Evolutionary conservation across 2,329 filamentous ascomycete genomes (phyloP), one percentile per base, ranked within the genome.

Genomic region (Aurifilum marmelostoma): DNA sequence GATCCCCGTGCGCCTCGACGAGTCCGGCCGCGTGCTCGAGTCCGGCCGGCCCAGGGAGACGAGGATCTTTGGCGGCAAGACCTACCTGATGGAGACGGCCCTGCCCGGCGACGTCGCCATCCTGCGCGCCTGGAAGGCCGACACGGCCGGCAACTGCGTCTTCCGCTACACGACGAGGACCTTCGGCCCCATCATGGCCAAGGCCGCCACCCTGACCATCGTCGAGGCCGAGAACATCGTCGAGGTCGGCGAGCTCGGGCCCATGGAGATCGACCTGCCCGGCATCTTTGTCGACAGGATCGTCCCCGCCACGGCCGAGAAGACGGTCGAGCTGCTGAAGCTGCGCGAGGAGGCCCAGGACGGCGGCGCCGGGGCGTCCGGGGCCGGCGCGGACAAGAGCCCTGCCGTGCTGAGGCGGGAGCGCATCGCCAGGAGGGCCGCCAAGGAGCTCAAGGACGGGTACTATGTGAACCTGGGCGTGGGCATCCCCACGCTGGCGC

Each of bases 211-310:
- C 62, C 76, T 92, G 52, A 91, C 92, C 34, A 94, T 97, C 54
- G 92, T 96, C 50, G 93, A 97, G 77, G 93, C 93, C 1, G 93
- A 97, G 75, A 86, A 95, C 72, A 93, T 97, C 69, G 93, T 97
- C 65, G 88, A 91, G 2, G 79, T 89, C 1, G 93, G 93, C 32
- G 87, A 88, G 2, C 90, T 97, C 52, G 85, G 90, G 66, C 89
- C 93, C 2, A 89, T 92, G 70, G 87, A 89, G 58, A 89, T 97
- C 6, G 89, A 96, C 75, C 83, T 97, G 3, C 92, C 92, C 0
- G 92, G 93, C 12, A 94, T 97, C 73, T 96, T 89, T 77, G 90
- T 97, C 75, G 91, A 95, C 77, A 87, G 92, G 61, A 91, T 97
- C 66, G 90, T 97, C 1, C 91, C 90, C 24, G 88, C 91, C 0